Conservation (phyloP, 129 eudicot genomes). For the Sambucus nigra region DNA sequence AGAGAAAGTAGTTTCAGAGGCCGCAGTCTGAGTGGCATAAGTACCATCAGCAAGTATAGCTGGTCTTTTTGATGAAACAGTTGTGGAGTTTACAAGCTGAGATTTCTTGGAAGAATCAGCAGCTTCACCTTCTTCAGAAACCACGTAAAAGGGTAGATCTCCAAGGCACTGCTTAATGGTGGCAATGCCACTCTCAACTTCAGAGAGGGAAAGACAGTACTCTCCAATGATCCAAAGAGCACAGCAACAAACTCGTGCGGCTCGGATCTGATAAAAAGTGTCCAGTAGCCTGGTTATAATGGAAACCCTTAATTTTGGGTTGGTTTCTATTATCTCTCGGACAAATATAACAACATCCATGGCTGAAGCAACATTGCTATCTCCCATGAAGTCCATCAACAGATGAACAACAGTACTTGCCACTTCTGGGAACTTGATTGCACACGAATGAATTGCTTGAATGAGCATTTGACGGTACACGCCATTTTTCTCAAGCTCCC, state of each 20-base stretch:
- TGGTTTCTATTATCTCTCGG: background rate
- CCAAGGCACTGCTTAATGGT: background rate
- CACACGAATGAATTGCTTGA: background rate
- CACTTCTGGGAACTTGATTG: background rate
- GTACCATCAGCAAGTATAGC: slow-evolving; percentile 1
- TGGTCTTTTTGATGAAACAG: background rate
- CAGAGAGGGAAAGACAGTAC: background rate
- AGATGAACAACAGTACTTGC: background rate
- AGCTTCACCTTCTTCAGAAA: background rate
- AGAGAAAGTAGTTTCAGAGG: background rate
- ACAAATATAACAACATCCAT: background rate
- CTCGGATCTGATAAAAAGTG: background rate
- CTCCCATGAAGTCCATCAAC: slow-evolving; percentile 1
- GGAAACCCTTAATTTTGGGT: background rate
- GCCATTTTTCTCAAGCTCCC: background rate
- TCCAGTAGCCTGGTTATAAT: background rate
- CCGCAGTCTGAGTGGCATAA: background rate
- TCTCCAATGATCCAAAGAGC: background rate
- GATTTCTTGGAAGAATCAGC: background rate
- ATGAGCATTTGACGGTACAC: background rate
- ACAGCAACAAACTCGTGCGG: background rate
- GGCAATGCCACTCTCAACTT: background rate
- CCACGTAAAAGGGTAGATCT: background rate
- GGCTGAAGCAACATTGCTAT: slow-evolving; percentile 1
- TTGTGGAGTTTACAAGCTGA: background rate